These are phyloP conservation scores for Podospora bellae-mahoneyi DNA, from an alignment of 495 filamentous ascomycete genomes.

Conservation along the genomic window DNA sequence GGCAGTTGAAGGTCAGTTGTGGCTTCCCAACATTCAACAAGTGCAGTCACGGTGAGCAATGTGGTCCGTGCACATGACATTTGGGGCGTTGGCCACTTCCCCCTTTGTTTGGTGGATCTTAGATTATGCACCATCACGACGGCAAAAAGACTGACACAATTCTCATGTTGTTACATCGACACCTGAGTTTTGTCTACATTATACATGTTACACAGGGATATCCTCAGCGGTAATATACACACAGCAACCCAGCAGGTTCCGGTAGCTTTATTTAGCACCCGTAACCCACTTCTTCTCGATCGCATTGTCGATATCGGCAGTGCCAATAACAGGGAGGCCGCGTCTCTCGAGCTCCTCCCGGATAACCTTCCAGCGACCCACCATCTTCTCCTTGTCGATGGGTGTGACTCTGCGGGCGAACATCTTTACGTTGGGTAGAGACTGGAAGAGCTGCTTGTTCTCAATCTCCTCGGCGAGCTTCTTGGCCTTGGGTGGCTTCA, in stretches of 20 bases:
- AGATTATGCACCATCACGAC: background rate
- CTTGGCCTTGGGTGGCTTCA: constrained; percentile 56
- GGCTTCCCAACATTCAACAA: background rate
- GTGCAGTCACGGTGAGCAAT: background rate
- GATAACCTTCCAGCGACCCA: constrained; percentile 85
- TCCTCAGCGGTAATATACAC: constrained; percentile 9
- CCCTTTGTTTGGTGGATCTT: no score
- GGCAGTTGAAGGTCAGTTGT: background rate
- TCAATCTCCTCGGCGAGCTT: constrained; percentile 49
- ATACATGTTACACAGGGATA: constrained; percentile 22
- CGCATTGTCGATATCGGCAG: constrained; percentile 25
- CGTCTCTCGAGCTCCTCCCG: constrained; percentile 64
- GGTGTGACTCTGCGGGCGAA: constrained; percentile 56
- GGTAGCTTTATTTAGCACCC: constrained; percentile 17
- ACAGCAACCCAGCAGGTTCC: background rate
- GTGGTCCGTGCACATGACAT: background rate
- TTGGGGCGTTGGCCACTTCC: background rate
- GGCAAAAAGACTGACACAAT: background rate
- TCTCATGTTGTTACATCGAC: background rate
- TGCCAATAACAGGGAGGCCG: constrained; percentile 51
- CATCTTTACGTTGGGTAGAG: constrained; percentile 68
- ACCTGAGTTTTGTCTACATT: constrained; percentile 20
- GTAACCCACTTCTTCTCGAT: constrained; percentile 33
- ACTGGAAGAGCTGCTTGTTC: constrained; percentile 40
- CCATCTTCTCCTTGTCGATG: constrained; percentile 65